Conservation (phyloP, 352 stramenopile genomes). For the Plasmopara viticola region DNA sequence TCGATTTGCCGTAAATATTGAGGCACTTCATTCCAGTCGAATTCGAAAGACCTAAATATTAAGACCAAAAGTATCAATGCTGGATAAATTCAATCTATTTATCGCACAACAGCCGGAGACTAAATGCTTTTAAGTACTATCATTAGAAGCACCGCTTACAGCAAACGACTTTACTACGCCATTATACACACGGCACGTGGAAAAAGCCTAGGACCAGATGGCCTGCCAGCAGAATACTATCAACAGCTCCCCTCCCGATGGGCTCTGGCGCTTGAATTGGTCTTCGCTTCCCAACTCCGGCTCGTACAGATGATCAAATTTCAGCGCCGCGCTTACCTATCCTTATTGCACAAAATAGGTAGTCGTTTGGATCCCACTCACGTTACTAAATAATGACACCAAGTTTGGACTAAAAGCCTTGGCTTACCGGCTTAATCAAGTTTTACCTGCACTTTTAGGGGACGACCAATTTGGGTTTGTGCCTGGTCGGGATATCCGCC, state of each 20-base stretch:
- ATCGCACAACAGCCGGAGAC: background rate
- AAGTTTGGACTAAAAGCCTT: background rate
- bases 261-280: too few species aligned
- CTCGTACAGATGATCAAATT: too few species aligned
- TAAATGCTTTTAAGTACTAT: background rate
- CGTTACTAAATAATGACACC: background rate
- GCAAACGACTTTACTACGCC: too few species aligned
- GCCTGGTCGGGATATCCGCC: background rate
- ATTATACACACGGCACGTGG: too few species aligned
- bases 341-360: background rate
- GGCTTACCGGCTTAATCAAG: background rate
- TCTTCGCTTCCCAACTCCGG: too few species aligned
- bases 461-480: background rate
- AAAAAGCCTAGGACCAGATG: too few species aligned
- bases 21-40: constrained; percentile 6
- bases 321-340: background rate
- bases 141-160: background rate
- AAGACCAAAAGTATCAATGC: background rate
- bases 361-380: background rate
- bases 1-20: constrained; percentile 6
- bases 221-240: too few species aligned
- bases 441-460: background rate
- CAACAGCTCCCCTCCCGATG: too few species aligned
- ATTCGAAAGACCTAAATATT: constrained; percentile 1
- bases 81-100: background rate